Evolutionary conservation across 805 yeast species (phyloP), one percentile per base, ranked within the genome.

Genomic region (Scheffersomyces amazonensis): DNA sequence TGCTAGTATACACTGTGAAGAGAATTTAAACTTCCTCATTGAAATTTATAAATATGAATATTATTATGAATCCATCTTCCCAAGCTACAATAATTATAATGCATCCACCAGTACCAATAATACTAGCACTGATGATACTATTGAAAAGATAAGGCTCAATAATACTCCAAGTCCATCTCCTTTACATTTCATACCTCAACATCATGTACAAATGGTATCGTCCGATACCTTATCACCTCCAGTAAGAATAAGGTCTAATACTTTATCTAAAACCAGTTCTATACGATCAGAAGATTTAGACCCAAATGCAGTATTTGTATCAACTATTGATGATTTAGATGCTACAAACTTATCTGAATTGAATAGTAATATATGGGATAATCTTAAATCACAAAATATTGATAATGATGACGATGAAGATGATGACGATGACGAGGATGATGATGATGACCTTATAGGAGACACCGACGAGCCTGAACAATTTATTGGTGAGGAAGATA

Each of bases 11-110:
- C 78, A 73, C 44, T 68, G 75, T 49, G 62, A 60, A 36, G 79
- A 73, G 49, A 72, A 70, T 51, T 56, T 73, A 30, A 49, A 60
- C 32, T 73, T 73, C 40, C 50, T 73, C 21, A 60, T 72, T 8
- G 75, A 71, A 40, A 71, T 73, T 11, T 72, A 52, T 52, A 66
- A 64, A 35, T 73, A 73, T 50, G 76, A 73, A 43, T 61, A 64
- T 50, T 62, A 57, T 37, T 70, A 68, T 60, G 70, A 67, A 37
- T 46, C 43, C 19, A 20, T 42, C 5, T 23, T 31, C 12, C 24
- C 30, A 16, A n/a, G n/a, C n/a, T n/a, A n/a, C n/a, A 15, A 17
- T 28, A 15, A 31, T 17, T 17, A 21, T 11, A 16, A 17, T 12
- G 17, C 15, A 15, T 8, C 18, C 17, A 16, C 7, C 10, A 25